These are phyloP conservation scores for Singerocomus rubriflavus DNA, from an alignment of 1,284 basidiomycete genomes.

Conservation along the genomic window DNA sequence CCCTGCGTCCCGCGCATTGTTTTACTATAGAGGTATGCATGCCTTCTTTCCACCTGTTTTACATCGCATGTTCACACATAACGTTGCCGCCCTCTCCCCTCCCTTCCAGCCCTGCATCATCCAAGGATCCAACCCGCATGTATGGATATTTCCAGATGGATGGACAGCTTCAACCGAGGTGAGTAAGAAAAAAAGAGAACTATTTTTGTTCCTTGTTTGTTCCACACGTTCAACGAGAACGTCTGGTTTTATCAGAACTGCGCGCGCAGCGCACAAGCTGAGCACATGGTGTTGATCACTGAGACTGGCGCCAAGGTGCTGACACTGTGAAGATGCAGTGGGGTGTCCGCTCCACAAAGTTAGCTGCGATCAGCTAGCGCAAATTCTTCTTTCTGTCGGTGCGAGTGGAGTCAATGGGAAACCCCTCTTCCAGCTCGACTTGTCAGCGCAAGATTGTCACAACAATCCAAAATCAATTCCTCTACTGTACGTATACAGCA, in stretches of 20 bases:
- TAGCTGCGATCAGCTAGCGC: too few relatives aligned
- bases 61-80: too few relatives aligned
- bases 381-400: too few relatives aligned
- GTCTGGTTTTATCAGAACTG: slow-evolving; percentile 37
- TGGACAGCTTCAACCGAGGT: slow-evolving; percentile 87
- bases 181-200: slow-evolving; percentile 23
- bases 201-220: too few relatives aligned
- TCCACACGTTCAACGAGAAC: too few relatives aligned
- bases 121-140: slow-evolving; percentile 63
- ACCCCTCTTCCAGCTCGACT: neutral
- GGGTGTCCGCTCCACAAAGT: too few relatives aligned
- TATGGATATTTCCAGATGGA: slow-evolving; percentile 82
- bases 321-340: slow-evolving; percentile 37
- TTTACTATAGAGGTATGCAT: slow-evolving; percentile 79
- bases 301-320: slow-evolving; percentile 65
- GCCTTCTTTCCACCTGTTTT: too few relatives aligned
- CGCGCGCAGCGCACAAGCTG: slow-evolving; percentile 79
- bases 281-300: slow-evolving; percentile 86
- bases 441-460: neutral
- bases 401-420: too few relatives aligned
- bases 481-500: neutral
- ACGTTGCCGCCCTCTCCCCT: too few relatives aligned
- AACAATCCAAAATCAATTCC: neutral
- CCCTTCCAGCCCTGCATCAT: slow-evolving; percentile 65
- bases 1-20: slow-evolving; percentile 81